A percentile compares a stretch with the other conserved stretches of the same genome.
Conservation (phyloP, 169 alveolate species). For the Perkinsus chesapeaki region DNA sequence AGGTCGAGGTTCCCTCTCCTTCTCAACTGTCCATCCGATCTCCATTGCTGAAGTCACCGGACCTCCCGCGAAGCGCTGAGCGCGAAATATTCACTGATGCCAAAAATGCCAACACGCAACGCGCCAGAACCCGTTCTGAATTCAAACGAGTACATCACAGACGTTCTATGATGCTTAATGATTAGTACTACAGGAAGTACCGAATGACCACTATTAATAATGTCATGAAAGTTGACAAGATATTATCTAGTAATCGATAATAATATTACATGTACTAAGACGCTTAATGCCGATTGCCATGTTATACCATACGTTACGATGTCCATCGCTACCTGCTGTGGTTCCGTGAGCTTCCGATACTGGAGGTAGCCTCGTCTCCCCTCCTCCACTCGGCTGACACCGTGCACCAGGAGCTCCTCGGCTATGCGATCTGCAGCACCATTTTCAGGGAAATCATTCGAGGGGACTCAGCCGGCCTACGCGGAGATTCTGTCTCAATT, state of each 20-base stretch:
- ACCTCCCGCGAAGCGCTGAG: background rate
- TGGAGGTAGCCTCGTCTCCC: background rate
- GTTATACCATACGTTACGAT: no score
- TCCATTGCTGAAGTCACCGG: background rate
- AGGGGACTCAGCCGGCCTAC: background rate
- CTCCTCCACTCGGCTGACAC: background rate
- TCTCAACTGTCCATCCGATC: background rate
- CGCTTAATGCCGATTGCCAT: no score
- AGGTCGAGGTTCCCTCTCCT: background rate
- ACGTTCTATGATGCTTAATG: no score
- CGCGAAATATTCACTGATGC: no score
- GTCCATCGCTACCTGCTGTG: background rate
- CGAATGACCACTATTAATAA: no score
- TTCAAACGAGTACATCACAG: no score
- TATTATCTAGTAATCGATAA: no score
- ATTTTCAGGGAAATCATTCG: background rate
- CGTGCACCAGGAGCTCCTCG: background rate
- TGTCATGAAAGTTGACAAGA: no score
- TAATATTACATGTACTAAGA: background rate
- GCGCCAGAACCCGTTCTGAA: no score
- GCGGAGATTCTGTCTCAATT: background rate
- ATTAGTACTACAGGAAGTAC: no score
- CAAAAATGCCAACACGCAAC: no score
- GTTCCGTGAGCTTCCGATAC: background rate
- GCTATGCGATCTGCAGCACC: background rate